phyloP scores from a whole-genome alignment of 2,329 filamentous ascomycete species.

The Beauveria asiatica region DNA sequence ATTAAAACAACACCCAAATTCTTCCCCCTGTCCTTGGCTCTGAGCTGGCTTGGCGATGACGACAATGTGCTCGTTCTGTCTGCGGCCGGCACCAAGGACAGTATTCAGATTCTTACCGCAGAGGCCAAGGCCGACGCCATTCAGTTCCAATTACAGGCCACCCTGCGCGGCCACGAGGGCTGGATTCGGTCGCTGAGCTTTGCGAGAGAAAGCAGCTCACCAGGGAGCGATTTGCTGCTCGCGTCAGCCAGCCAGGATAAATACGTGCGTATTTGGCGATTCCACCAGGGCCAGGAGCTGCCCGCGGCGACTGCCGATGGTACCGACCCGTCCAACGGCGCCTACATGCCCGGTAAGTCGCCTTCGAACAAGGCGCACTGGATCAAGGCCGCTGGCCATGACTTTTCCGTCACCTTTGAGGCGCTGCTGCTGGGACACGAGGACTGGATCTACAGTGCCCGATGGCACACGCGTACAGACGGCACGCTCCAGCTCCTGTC shows the following conservation, averaged over 20 bases:
- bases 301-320: conserved; percentile 45
- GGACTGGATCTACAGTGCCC: conserved; percentile 92
- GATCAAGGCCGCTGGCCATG: conserved; percentile 51
- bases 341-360: conserved; percentile 57
- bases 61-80: conserved; percentile 59
- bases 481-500: conserved; percentile 66
- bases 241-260: conserved; percentile 96
- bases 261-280: conserved; percentile 87
- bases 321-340: conserved; percentile 49
- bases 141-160: conserved; percentile 64
- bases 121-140: conserved; percentile 28
- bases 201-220: conserved; percentile 47
- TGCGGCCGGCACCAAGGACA: conserved; percentile 73
- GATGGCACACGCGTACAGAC: conserved; percentile 53
- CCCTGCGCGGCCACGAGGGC: conserved; percentile 80
- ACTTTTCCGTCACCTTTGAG: conserved; percentile 84
- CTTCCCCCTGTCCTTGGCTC: conserved; percentile 70
- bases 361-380: conserved; percentile 84
- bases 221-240: conserved; percentile 62
- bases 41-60: conserved; percentile 49
- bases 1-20: conserved; percentile 68
- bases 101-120: conserved; percentile 71
- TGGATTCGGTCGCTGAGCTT: conserved; percentile 89
- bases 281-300: conserved; percentile 62
- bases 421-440: conserved; percentile 90